Percentiles rank a stretch among this genome's conserved stretches.
phyloP scores from a whole-genome alignment of 257 asterid genomes.

The Thymus mandschuricus region DNA sequence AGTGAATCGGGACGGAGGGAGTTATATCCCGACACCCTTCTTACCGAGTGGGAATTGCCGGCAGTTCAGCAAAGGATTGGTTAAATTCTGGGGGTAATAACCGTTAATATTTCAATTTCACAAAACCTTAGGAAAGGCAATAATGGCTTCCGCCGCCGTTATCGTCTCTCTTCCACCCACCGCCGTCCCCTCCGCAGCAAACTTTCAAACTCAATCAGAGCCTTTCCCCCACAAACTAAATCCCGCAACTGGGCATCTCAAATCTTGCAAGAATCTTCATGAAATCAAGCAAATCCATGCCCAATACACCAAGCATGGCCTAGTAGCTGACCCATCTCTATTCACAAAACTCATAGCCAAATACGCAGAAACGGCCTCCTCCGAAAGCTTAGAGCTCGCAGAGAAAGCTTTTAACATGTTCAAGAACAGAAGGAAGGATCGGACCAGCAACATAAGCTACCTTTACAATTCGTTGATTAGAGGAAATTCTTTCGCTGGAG shows the following conservation, averaged over 20 bases:
- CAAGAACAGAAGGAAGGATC: constrained; percentile 33
- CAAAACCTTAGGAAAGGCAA: constrained; percentile 9
- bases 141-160: constrained; percentile 41
- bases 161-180: constrained; percentile 37
- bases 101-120: background rate
- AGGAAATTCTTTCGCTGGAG: constrained; percentile 44
- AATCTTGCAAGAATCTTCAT: constrained; percentile 50
- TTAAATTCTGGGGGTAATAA: background rate
- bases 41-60: no score
- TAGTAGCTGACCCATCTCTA: constrained; percentile 26
- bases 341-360: constrained; percentile 45
- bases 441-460: constrained; percentile 29
- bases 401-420: constrained; percentile 42
- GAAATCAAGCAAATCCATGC: constrained; percentile 55
- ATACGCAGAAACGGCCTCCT: constrained; percentile 42
- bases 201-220: constrained; percentile 29
- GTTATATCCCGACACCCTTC: no score
- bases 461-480: constrained; percentile 51
- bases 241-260: constrained; percentile 29
- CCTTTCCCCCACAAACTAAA: constrained; percentile 21
- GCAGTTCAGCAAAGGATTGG: background rate
- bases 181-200: constrained; percentile 30
- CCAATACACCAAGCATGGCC: constrained; percentile 50
- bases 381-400: constrained; percentile 51
- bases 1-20: no score